Base-by-base conservation (phyloP, 192 early-diverging fungal genomes). In the Backusella macrospora region DNA sequence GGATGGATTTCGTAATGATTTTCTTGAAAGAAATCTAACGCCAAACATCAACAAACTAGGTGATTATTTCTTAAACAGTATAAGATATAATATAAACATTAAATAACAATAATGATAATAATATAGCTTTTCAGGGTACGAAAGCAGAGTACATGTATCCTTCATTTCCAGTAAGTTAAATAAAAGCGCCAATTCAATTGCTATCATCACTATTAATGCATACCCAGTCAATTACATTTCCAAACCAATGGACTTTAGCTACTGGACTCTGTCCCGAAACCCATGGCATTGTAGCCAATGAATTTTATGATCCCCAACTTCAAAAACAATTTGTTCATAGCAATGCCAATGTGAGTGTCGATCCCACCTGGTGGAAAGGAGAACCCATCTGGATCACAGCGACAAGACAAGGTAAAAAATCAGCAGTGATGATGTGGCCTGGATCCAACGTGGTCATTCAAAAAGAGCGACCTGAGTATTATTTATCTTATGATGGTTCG, bases 381-480 rank as follows among this genome's bases (percentile, higher is more conserved):
- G 93, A 95, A 80, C 95, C 94, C 74, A 93, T 98, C 39, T 98
- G 96, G 96, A 88, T 91, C 43, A 95, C 95, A 0, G 86, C 91
- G 12, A 91, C 87, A 14, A 88, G 83, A 59, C 91, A 95, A 69
- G 88, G 89, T 6, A 75, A 90, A 55, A 73, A 75, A 62, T 85
- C 93, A 0, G 95, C 85, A 8, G 90, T 94, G 12, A 85, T 91
- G 71, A 96, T 97, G 94, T 98, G 96, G 96, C 92, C 91, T 4
- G 94, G 92, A 18, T 88, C 89, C 5, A 85, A 87, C 15, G 84
- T 94, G 0, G 67, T 76, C 6, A 86, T 93, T 26, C 74, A 83
- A 46, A 78, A 81, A 0, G 52, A 71, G 0, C 72, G 73, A 15
- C 93, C 96, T 3, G 92, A 88, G 23, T 93, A 95, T 68, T 74